Percentiles rank a stretch among this genome's conserved stretches.
Conservation (phyloP, 1,139 yeast genomes). For the Yarrowia galli region DNA sequence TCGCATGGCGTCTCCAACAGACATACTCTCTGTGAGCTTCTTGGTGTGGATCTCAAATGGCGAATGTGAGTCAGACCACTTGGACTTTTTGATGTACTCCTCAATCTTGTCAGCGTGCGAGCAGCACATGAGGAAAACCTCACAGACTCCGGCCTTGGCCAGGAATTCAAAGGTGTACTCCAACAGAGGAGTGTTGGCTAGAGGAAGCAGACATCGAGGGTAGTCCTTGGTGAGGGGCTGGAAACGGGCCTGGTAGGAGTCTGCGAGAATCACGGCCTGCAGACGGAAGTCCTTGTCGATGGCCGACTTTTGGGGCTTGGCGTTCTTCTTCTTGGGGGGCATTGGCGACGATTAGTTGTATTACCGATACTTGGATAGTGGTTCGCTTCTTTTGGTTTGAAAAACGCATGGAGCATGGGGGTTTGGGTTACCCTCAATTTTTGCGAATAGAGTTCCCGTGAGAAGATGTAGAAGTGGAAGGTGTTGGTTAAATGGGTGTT, state of each 20-base stretch:
- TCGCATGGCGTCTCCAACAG: constrained; percentile 97
- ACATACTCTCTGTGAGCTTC: constrained; percentile 84
- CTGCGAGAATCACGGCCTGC: constrained; percentile 94
- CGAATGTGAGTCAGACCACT: constrained; percentile 76
- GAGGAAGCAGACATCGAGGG: constrained; percentile 89
- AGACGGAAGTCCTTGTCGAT: constrained; percentile 59
- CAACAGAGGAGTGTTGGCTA: constrained; percentile 90
- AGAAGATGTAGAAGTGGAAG: constrained; percentile 12
- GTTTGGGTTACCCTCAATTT: constrained; percentile 24
- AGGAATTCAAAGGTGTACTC: constrained; percentile 94
- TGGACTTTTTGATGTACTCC: constrained; percentile 77
- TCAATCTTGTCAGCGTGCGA: constrained; percentile 90
- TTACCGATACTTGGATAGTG: neutral
- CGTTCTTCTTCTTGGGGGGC: constrained; percentile 47
- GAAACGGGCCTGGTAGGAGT: constrained; percentile 88
- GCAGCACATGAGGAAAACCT: constrained; percentile 87
- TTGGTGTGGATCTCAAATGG: constrained; percentile 83
- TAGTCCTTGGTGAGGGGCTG: constrained; percentile 85
- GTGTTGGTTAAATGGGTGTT: neutral
- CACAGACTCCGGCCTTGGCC: constrained; percentile 89
- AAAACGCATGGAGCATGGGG: constrained; percentile 8
- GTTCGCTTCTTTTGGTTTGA: constrained; percentile 1
- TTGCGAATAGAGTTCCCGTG: constrained; percentile 14
- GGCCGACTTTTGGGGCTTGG: constrained; percentile 46
- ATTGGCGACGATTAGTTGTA: constrained; percentile 40